These are phyloP conservation scores for Tanacetum coccineum DNA, from an alignment of 129 eudicot species.

Conservation along the genomic window DNA sequence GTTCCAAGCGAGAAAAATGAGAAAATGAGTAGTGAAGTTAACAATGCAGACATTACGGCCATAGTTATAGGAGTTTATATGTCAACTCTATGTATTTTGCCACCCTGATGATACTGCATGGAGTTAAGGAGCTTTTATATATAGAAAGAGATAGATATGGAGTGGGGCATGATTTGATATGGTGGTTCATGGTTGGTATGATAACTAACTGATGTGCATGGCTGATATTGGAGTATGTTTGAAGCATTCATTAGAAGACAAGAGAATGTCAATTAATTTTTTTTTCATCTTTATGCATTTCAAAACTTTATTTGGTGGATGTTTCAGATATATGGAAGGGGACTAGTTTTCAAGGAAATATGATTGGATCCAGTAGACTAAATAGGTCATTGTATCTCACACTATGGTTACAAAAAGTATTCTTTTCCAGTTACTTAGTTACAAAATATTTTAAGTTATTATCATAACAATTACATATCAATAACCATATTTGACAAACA, in stretches of 20 bases:
- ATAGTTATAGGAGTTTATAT: constrained; percentile 14
- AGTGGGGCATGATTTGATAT: constrained; percentile 26
- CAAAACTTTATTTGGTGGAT: constrained; percentile 31
- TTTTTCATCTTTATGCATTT: constrained; percentile 22
- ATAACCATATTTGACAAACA: too few species aligned
- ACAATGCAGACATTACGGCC: constrained; percentile 20
- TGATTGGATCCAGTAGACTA: too few species aligned
- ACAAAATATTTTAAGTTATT: too few species aligned
- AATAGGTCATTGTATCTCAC: too few species aligned
- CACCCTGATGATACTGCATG: constrained; percentile 30
- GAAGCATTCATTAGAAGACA: constrained; percentile 33
- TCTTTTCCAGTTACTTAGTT: too few species aligned
- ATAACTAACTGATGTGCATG: constrained; percentile 39
- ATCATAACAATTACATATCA: too few species aligned
- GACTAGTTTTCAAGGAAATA: too few species aligned
- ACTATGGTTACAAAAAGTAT: too few species aligned
- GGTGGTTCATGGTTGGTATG: constrained; percentile 34
- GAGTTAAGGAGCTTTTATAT: constrained; percentile 24
- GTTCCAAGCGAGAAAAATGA: constrained; percentile 1
- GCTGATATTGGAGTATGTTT: constrained; percentile 32
- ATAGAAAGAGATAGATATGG: constrained; percentile 19
- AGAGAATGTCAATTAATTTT: constrained; percentile 9
- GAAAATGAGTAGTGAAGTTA: constrained; percentile 13
- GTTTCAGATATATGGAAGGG: too few species aligned
- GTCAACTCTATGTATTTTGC: constrained; percentile 1